Evolutionary conservation across 2,329 filamentous ascomycete species (phyloP), one percentile per base, ranked within the genome.

Genomic region (Venturia effusa): DNA sequence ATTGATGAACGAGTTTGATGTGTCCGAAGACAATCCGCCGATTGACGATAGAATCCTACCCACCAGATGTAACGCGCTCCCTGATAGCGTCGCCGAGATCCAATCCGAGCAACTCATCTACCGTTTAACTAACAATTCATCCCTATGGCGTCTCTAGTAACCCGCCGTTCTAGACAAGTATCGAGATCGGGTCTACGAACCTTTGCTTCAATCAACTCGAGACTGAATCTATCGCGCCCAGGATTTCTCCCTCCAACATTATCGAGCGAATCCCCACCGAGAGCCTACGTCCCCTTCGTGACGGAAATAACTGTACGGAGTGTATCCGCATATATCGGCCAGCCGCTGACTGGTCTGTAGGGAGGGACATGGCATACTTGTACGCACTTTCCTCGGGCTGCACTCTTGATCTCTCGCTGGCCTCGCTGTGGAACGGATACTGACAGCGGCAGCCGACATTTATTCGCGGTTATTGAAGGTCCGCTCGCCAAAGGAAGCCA

Each of bases 311-410:
- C 79, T 43, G 77, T 78, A 75, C 62, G 75, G 69, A 59, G 22
- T 48, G 22, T 30, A 13, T 10, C 13, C 11, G 27, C 30, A 24
- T 39, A 13, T n/a, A 24, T 3, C 30, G 41, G 54, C 62, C 60
- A 60, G 61, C 32, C 51, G 39, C 67, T 63, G 66, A 74, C 78
- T 69, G 78, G 70, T 67, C 61, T 59, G 43, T 68, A 80, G 77
- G 78, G 76, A 70, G 79, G 79, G 68, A 78, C 78, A 67, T 81
- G 76, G 76, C 79, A 80, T 71, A 81, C 79, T 62, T 79, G 75
- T 74, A 71, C 59, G 66, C 32, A 15, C 32, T 24, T 1, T n/a
- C 39, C 41, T 32, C 34, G 22, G 41, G 15, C 32, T 40, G 22
- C 15, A 19, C 37, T 39, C 10, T 39, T 15, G 37, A 39, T 39